Evolutionary conservation across 2,329 filamentous ascomycete species (phyloP).

Genomic region (Shiraia bambusicola): DNA sequence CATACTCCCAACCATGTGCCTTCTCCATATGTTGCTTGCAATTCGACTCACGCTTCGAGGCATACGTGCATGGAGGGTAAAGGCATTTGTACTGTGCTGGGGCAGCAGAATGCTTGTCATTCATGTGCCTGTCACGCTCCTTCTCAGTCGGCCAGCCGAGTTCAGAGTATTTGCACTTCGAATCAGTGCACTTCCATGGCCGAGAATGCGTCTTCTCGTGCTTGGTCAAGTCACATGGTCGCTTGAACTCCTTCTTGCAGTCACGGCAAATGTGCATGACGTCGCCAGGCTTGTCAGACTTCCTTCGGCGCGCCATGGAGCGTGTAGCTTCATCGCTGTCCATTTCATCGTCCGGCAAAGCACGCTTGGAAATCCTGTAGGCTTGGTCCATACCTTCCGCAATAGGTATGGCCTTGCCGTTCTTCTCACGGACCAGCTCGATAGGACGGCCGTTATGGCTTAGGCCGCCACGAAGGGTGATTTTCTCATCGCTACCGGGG

Average conservation of each 20-base stretch:
- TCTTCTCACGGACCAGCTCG: slow-evolving; percentile 78
- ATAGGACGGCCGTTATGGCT: slow-evolving; percentile 78
- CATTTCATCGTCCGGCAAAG: slow-evolving; percentile 62
- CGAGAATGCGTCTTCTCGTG: slow-evolving; percentile 97
- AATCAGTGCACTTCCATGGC: slow-evolving; percentile 86
- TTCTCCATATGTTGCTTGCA: slow-evolving; percentile 99
- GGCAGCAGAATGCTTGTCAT: slow-evolving; percentile 86
- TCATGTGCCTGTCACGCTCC: slow-evolving; percentile 91
- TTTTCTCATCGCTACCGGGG: slow-evolving; percentile 62
- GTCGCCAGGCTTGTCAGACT: slow-evolving; percentile 84
- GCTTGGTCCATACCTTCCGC: slow-evolving; percentile 58
- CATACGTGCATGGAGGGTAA: slow-evolving; percentile 83
- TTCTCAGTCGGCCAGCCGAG: slow-evolving; percentile 97
- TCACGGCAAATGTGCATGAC: slow-evolving; percentile 78
- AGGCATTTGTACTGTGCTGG: slow-evolving; percentile 82
- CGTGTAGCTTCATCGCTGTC: slow-evolving; percentile 82
- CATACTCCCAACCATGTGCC: slow-evolving; percentile 85
- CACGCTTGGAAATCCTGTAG: slow-evolving; percentile 60
- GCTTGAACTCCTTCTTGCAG: slow-evolving; percentile 87
- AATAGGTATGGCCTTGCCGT: slow-evolving; percentile 77
- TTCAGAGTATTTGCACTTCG: slow-evolving; percentile 84
- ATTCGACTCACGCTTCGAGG: slow-evolving; percentile 93
- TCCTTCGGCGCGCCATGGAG: slow-evolving; percentile 94
- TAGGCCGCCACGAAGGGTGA: slow-evolving; percentile 79
- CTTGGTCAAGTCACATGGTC: slow-evolving; percentile 96